These are phyloP conservation scores for Gyromitra esculenta DNA, from an alignment of 2,329 filamentous ascomycete species.

Conservation along the genomic window DNA sequence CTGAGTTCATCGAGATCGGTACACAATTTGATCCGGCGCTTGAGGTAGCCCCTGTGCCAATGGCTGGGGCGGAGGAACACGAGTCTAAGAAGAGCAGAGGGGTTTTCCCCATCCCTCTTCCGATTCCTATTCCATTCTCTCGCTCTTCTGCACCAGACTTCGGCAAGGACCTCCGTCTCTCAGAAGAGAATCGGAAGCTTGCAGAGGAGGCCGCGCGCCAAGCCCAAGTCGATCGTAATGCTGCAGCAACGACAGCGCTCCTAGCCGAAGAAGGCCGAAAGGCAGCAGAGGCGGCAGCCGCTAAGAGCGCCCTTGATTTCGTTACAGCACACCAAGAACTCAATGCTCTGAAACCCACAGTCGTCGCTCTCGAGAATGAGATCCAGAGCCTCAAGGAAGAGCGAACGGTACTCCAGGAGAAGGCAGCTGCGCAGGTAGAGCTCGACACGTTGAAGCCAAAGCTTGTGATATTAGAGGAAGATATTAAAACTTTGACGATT, in stretches of 20 bases:
- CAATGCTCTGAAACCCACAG: constrained; percentile 23
- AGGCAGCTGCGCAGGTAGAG: constrained; percentile 16
- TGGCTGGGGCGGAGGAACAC: constrained; percentile 2
- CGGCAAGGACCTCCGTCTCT: constrained; percentile 29
- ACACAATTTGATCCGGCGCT: constrained; percentile 46
- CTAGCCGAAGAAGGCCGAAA: constrained; percentile 75
- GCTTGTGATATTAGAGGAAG: constrained; percentile 4
- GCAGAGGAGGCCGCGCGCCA: constrained; percentile 24
- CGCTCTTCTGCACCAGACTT: constrained; percentile 15
- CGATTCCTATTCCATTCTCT: constrained; percentile 13
- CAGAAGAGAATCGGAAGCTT: constrained; percentile 14
- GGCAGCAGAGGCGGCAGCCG: constrained; percentile 77
- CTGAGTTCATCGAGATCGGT: constrained; percentile 28
- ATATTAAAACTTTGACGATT: constrained; percentile 17
- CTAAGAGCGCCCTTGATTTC: constrained; percentile 77
- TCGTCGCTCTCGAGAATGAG: constrained; percentile 20
- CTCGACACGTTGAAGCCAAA: constrained; percentile 27
- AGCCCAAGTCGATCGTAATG: constrained; percentile 9
- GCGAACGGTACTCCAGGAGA: constrained; percentile 12
- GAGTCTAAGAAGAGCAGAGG: constrained; percentile 14
- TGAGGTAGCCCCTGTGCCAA: background rate
- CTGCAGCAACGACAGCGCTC: background rate
- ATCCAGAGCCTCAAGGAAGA: constrained; percentile 20
- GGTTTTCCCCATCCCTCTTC: constrained; percentile 22
- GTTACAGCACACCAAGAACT: constrained; percentile 65